Conservation (phyloP, 73 alveolate genomes). For the Stentor coeruleus region DNA sequence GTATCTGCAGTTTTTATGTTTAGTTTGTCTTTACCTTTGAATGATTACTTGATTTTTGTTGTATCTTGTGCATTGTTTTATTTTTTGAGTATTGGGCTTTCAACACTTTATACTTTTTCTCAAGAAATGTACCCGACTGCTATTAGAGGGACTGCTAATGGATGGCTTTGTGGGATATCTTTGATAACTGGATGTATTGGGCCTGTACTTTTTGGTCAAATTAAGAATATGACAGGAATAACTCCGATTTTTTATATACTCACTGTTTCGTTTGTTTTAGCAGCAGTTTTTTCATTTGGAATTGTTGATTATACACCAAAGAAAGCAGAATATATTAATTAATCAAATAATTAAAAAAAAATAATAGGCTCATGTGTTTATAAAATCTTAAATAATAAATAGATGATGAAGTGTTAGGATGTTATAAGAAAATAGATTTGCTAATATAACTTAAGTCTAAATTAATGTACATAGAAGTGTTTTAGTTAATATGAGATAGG, state of each 20-base stretch:
- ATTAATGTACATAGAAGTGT: too few relatives aligned
- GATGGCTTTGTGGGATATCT: neutral
- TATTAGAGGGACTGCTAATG: neutral
- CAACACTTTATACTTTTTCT: neutral
- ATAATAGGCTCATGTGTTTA: too few relatives aligned
- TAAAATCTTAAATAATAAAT: too few relatives aligned
- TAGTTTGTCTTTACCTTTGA: neutral
- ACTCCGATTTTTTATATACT: neutral
- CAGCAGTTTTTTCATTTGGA: too few relatives aligned
- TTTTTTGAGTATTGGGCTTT: neutral
- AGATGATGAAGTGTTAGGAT: too few relatives aligned
- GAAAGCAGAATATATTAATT: too few relatives aligned
- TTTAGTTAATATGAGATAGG: too few relatives aligned
- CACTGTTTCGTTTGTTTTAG: too few relatives aligned
- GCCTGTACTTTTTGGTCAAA: neutral
- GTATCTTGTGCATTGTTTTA: neutral
- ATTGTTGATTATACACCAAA: too few relatives aligned
- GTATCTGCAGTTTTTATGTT: neutral
- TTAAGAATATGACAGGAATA: neutral
- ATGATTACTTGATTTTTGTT: neutral
- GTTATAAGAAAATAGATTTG: too few relatives aligned
- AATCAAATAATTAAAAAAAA: too few relatives aligned
- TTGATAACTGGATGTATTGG: slow-evolving; percentile 1
- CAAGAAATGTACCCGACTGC: slow-evolving; percentile 3
- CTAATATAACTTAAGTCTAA: too few relatives aligned